These are phyloP conservation scores for Acanthamoeba castellanii DNA, from an alignment of 208 protist species.

Conservation along the genomic window DNA sequence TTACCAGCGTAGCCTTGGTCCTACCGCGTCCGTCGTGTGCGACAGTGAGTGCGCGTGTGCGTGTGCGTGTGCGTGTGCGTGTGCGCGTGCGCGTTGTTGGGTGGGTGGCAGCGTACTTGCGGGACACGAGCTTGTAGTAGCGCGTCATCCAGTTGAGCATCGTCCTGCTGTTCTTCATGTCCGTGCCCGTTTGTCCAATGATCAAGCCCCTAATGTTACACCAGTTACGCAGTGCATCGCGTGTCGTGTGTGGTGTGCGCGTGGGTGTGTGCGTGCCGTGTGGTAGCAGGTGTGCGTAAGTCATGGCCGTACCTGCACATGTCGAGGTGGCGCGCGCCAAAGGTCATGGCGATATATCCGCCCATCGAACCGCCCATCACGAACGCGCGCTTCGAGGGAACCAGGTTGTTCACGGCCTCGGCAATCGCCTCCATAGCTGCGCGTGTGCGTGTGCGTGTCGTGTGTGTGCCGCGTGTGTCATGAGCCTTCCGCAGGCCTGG, in stretches of 20 bases:
- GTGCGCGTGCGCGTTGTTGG: background rate
- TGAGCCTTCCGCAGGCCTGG: background rate
- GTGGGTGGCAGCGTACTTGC: background rate
- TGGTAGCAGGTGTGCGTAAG: background rate
- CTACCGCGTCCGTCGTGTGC: background rate
- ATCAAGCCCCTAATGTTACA: slow-evolving; percentile 5
- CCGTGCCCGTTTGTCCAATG: background rate
- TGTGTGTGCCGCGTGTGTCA: too few relatives aligned
- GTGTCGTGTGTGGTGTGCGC: background rate
- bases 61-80: background rate
- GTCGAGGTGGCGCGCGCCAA: background rate
- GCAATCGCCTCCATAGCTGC: background rate
- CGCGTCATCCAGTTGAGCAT: slow-evolving; percentile 48
- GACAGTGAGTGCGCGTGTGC: background rate
- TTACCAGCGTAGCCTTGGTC: background rate
- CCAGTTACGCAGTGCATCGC: too few relatives aligned
- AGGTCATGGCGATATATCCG: slow-evolving; percentile 30
- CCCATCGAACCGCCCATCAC: slow-evolving; percentile 47
- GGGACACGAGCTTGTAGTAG: background rate
- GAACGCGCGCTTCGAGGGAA: background rate
- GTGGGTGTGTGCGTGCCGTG: background rate
- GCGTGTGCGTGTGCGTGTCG: too few relatives aligned
- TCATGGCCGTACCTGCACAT: background rate
- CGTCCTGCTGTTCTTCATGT: slow-evolving; percentile 56
- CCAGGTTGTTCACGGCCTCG: background rate